These are phyloP conservation scores for Aspergillus coremiiformis DNA, from an alignment of 495 filamentous ascomycete species.

Conservation along the genomic window DNA sequence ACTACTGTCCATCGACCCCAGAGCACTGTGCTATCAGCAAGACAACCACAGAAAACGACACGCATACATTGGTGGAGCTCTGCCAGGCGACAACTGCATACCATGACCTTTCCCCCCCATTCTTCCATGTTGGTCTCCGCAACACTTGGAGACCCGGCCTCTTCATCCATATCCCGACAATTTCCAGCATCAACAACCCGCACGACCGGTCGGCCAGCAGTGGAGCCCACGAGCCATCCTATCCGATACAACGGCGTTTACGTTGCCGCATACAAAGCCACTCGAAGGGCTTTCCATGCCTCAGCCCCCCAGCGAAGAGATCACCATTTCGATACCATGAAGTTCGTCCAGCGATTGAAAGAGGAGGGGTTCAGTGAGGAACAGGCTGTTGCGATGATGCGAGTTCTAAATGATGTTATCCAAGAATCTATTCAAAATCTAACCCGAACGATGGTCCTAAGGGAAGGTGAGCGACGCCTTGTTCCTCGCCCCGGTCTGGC, in stretches of 20 bases:
- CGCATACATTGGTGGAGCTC: constrained; percentile 19
- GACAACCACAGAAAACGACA: constrained; percentile 18
- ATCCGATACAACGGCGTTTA: constrained; percentile 44
- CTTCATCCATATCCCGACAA: constrained; percentile 18
- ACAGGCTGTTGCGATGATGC: constrained; percentile 95
- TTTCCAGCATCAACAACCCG: constrained; percentile 8
- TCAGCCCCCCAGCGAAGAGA: constrained; percentile 55
- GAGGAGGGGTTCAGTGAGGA: constrained; percentile 93
- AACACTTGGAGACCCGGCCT: constrained; percentile 10
- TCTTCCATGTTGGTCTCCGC: constrained; percentile 20
- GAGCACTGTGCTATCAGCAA: constrained; percentile 22
- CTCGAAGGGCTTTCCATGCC: constrained; percentile 58
- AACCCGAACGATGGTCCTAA: constrained; percentile 96
- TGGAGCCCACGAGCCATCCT: constrained; percentile 21
- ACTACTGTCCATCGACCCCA: constrained; percentile 26
- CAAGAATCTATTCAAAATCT: constrained; percentile 98
- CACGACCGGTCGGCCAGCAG: constrained; percentile 7
- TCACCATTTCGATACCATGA: constrained; percentile 97
- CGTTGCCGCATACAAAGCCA: constrained; percentile 36
- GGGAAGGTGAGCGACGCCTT: constrained; percentile 52
- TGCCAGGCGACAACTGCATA: constrained; percentile 19
- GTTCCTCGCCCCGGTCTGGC: neutral
- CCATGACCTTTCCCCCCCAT: constrained; percentile 6
- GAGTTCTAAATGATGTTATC: constrained; percentile 91
- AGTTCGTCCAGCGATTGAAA: constrained; percentile 86